Percentiles rank a stretch among this genome's conserved stretches.
Evolutionary conservation across 1,284 basidiomycete species (phyloP).

Genomic region (Apiotrichum porosum): DNA sequence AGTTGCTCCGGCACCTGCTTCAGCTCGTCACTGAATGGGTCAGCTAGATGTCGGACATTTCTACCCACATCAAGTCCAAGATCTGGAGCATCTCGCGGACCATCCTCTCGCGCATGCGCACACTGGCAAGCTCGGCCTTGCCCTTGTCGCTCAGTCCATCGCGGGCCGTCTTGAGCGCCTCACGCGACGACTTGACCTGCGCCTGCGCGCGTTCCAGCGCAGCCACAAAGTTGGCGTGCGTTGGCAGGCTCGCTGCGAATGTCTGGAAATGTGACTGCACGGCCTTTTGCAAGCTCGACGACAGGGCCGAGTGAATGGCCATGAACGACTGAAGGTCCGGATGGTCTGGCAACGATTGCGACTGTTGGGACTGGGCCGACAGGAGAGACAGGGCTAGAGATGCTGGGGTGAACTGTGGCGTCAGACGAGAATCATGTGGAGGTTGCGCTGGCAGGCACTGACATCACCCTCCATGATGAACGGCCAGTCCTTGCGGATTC

Average conservation of each 20-base stretch:
- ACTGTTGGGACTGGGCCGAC: constrained; percentile 64
- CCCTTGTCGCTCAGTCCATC: constrained; percentile 45
- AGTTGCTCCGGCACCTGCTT: constrained; percentile 87
- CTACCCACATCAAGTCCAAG: constrained; percentile 78
- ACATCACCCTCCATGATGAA: constrained; percentile 79
- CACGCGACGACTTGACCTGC: constrained; percentile 67
- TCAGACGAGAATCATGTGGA: constrained; percentile 2
- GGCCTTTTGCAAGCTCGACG: constrained; percentile 41
- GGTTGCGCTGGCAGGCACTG: constrained; percentile 35
- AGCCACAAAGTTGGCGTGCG: constrained; percentile 69
- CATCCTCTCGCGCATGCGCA: constrained; percentile 75
- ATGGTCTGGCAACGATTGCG: constrained; percentile 29
- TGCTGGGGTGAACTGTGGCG: constrained; percentile 78
- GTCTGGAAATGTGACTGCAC: constrained; percentile 77
- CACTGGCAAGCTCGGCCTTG: constrained; percentile 71
- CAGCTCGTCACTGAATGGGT: constrained; percentile 68
- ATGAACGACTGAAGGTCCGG: constrained; percentile 38
- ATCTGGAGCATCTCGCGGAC: constrained; percentile 86
- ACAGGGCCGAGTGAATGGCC: constrained; percentile 36
- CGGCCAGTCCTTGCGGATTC: constrained; percentile 84
- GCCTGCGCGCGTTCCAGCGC: constrained; percentile 66
- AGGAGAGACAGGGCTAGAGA: constrained; percentile 82
- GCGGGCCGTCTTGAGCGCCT: constrained; percentile 60
- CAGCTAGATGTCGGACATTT: constrained; percentile 8
- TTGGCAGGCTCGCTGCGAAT: constrained; percentile 83